phyloP scores from a whole-genome alignment of 1,284 basidiomycete genomes.

The Cryptococcus sp. region DNA sequence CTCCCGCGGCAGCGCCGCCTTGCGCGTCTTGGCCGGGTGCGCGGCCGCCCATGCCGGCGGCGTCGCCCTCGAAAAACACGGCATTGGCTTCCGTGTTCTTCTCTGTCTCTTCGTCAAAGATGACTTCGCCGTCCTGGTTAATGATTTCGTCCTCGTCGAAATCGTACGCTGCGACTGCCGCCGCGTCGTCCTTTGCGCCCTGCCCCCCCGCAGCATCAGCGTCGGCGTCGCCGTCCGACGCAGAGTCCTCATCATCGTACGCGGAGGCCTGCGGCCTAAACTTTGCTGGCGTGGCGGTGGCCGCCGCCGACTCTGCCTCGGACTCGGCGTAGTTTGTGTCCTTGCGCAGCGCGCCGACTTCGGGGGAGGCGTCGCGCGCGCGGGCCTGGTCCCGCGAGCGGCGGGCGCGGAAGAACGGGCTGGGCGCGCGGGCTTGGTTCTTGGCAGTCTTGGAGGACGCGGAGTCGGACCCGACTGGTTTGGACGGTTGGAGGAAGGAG shows the following conservation, averaged over 20 bases:
- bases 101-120: conserved; percentile 73
- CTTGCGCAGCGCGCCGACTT: conserved; percentile 63
- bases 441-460: conserved; percentile 1
- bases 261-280: conserved; percentile 49
- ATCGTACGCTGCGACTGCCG: conserved; percentile 47
- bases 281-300: conserved; percentile 49
- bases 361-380: conserved; percentile 63
- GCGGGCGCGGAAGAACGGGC: conserved; percentile 48
- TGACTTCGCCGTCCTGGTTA: conserved; percentile 53
- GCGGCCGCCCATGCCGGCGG: conserved; percentile 22
- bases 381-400: conserved; percentile 40
- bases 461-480: conserved; percentile 26
- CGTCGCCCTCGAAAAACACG: conserved; percentile 50
- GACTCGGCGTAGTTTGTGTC: conserved; percentile 67
- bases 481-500: conserved; percentile 29
- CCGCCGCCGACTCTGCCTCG: conserved; percentile 48
- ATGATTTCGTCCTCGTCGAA: conserved; percentile 45
- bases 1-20: too few species aligned
- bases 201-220: conserved; percentile 45
- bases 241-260: conserved; percentile 39
- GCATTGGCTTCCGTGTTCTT: conserved; percentile 72
- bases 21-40: conserved; percentile 11
- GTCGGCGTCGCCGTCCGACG: conserved; percentile 34
- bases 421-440: conserved; percentile 31
- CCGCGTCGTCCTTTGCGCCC: conserved; percentile 43